Base-by-base conservation (phyloP, 257 asterid genomes). In the Solanum medicagineum region DNA sequence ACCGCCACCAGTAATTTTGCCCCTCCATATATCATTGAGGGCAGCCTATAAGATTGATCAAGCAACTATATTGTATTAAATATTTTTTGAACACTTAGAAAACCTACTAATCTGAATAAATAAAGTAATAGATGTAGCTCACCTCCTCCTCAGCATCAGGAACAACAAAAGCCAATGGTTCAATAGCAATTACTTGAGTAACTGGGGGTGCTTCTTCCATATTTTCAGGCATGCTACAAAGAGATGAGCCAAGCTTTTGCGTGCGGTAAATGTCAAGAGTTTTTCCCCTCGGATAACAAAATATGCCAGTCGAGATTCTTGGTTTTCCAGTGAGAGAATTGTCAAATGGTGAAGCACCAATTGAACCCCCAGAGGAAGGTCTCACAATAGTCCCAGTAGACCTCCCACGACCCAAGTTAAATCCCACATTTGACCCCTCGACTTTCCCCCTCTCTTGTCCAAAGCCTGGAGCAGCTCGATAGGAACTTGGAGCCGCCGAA, bases 391-490 rank as follows among this genome's bases (percentile, higher is more conserved):
- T 87, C 81, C 80, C 90, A 87, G 88, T 84, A 22, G 96, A 88
- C 85, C 98, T 91, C 79, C 99, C 99, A 86, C 99, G 98, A 84
- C 99, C 98, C 63, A 97, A 83, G 60, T 95, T 90, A 89, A 95
- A 97, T 44, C 99, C 99, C 73, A 87, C 90, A 90, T 89, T 88
- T 77, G 98, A 90, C 81, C 93, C 97, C 85, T 97, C 98, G 42
- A 83, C 91, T 77, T 93, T 90, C 79, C 98, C 98, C 87, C 87
- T 94, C 88, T 93, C 99, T 85, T 81, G 85, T 83, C 98, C 98
- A 90, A 97, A 97, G 84, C 99, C 99, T 20, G 99, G 99, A 6
- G 99, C 99, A 84, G 96, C 90, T 74, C 99, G 99, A 84, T 91
- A 90, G 20, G 92, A 85, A 84, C 93, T 93, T 55, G 93, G 81